These are phyloP conservation scores for Celoporthe dispersa DNA, from an alignment of 2,329 filamentous ascomycete species.

Conservation along the genomic window DNA sequence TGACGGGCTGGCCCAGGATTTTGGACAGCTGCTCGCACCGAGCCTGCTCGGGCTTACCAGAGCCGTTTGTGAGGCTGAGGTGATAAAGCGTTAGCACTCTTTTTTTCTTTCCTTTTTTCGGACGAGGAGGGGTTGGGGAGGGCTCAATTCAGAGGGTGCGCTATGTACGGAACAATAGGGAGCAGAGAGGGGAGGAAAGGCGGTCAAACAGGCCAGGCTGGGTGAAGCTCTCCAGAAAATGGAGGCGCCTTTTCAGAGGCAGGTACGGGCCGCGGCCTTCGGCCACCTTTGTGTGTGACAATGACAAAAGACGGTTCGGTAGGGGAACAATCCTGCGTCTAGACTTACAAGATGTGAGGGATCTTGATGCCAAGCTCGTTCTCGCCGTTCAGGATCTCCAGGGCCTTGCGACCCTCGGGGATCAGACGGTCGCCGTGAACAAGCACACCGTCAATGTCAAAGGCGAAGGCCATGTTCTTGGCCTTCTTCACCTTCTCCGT, in stretches of 20 bases:
- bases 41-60: conserved; percentile 69
- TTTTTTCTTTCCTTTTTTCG: too few relatives aligned
- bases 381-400: conserved; percentile 75
- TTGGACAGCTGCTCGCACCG: conserved; percentile 69
- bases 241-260: too few relatives aligned
- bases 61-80: conserved; percentile 68
- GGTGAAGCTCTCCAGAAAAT: too few relatives aligned
- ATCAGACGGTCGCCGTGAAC: conserved; percentile 75
- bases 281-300: too few relatives aligned
- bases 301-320: too few relatives aligned
- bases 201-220: too few relatives aligned
- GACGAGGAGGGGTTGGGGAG: too few relatives aligned
- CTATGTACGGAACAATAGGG: too few relatives aligned
- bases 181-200: too few relatives aligned
- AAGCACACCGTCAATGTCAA: conserved; percentile 78
- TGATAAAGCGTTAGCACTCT: conserved; percentile 5
- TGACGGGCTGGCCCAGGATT: conserved; percentile 68
- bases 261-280: too few relatives aligned
- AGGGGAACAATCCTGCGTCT: not conserved
- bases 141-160: too few relatives aligned
- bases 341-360: conserved; percentile 63
- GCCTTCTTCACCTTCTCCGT: conserved; percentile 68
- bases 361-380: conserved; percentile 82
- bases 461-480: conserved; percentile 83
- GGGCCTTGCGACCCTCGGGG: conserved; percentile 66